Base-by-base conservation (phyloP, 2,329 filamentous ascomycete genomes). In the Aspergillus cejpii region DNA sequence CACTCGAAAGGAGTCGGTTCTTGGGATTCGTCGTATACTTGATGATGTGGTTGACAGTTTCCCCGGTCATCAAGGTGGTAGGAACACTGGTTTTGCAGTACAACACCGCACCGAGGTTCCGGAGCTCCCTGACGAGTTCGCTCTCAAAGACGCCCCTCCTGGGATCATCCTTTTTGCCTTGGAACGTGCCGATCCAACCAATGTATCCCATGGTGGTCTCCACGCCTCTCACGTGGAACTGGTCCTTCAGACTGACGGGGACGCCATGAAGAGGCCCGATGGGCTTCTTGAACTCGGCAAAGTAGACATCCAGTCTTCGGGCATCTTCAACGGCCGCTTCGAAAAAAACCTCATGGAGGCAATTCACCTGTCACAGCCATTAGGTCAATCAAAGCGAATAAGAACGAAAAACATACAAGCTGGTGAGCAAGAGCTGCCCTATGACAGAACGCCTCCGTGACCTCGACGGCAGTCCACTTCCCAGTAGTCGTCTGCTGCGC, bases 131-230 rank as follows among this genome's bases (percentile, higher is more conserved):
- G 2, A 81, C 78, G 56, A 83, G 73, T 50, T 81, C 74, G 38
- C 76, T 80, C 62, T 84, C 72, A 51, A 74, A 74, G 33, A 70
- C 55, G 2, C 60, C 59, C 63, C 65, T 65, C 68, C 78, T 56
- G 68, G 76, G 24, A 68, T 73, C 47, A 67, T 75, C 71, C 47
- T 73, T 72, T 33, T 71, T 64, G 40, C 76, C 79, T 61, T 83
- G 64, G 51, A 81, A 77, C 0, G 76, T 77, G 5, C 74, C 76
- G n/a, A 83, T 76, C 74, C 79, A 81, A n/a, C 80, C 78, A 19
- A 83, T 70, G 55, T 83, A 84, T 10, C 79, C 80, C 71, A 83
- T 83, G 58, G 65, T 80, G 61, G 50, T 77, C 47, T 78, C 74
- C 2, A 76, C 65, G 1, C 72, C 73, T 57, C 72, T 64, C 5